Base-by-base conservation (phyloP, 2,329 filamentous ascomycete species). In the Diaporthe vaccinii region DNA sequence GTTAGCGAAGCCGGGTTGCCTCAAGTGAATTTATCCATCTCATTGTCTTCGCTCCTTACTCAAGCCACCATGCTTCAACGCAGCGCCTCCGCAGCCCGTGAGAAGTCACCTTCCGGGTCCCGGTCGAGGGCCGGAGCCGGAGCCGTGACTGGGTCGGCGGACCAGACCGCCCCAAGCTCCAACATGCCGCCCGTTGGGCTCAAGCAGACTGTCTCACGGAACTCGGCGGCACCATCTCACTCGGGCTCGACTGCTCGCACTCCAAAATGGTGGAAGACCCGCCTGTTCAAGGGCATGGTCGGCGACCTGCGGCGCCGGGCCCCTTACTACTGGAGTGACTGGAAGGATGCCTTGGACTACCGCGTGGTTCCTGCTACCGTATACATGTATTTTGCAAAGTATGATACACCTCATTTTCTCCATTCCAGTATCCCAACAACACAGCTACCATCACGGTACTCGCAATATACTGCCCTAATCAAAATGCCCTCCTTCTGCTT, bases 321-420 rank as follows among this genome's bases (percentile, higher is more conserved):
- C 10, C 95, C 95, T 1, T 97, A 89, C 82, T 98, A 97, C 81
- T 87, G 86, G 84, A 96, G 93, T 83, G 95, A 98, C 83, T 97
- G 94, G 94, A 87, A 82, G 25, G 95, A 98, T 86, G 95, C 95
- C 1, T 97, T 94, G 94, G 94, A 97, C 82, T 98, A 98, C 85
- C 91, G 95, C 72, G 94, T 98, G 57, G 89, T 98, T 53, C 95
- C 95, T 1, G 94, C 94, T 22, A 97, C 95, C 14, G 87, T 97
- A 41, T 97, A 97, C 84, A 98, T 97, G 94, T 98, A 97, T 86
- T 98, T 97, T 89, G 95, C 95, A 77, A 97, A 97, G 94, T 96
- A 88, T 77, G 87, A n/a, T 20, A 12, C 22, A 10, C 39, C 39
- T n/a, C 2, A 17, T 49, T 28, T 14, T n/a, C 39, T 15, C 15